Percentiles rank a stretch among this genome's conserved stretches.
Evolutionary conservation across 1,139 yeast genomes (phyloP).

Genomic region (Arxiozyma slooffiae): DNA sequence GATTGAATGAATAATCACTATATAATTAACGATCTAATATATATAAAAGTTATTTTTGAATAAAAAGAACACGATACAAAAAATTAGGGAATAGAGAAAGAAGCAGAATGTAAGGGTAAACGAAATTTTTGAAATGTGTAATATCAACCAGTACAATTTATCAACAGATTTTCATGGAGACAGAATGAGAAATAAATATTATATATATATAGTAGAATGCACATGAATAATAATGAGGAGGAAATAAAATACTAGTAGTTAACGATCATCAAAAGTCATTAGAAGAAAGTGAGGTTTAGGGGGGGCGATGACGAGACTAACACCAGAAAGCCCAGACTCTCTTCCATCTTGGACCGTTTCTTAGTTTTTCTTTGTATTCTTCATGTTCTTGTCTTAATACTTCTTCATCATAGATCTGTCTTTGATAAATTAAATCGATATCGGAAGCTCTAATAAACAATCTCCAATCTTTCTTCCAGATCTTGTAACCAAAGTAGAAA

Average conservation of each 20-base stretch:
- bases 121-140: too few relatives aligned
- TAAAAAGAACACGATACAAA: background rate
- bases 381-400: constrained; percentile 58
- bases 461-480: constrained; percentile 50
- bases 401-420: constrained; percentile 63
- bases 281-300: background rate
- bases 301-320: constrained; percentile 13
- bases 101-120: too few relatives aligned
- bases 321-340: constrained; percentile 55
- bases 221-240: background rate
- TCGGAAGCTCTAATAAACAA: constrained; percentile 43
- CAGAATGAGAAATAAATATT: too few relatives aligned
- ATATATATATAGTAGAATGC: background rate
- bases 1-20: background rate
- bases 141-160: background rate
- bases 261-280: background rate
- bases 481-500: constrained; percentile 48
- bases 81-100: background rate
- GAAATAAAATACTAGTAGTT: background rate
- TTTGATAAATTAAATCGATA: constrained; percentile 62
- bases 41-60: background rate
- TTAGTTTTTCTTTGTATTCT: constrained; percentile 50
- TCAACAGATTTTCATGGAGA: background rate
- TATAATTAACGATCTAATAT: background rate
- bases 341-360: constrained; percentile 45